Evolutionary conservation across 2,329 filamentous ascomycete genomes (phyloP), one percentile per base, ranked within the genome.

Genomic region (Cladosporium sphaerospermum): DNA sequence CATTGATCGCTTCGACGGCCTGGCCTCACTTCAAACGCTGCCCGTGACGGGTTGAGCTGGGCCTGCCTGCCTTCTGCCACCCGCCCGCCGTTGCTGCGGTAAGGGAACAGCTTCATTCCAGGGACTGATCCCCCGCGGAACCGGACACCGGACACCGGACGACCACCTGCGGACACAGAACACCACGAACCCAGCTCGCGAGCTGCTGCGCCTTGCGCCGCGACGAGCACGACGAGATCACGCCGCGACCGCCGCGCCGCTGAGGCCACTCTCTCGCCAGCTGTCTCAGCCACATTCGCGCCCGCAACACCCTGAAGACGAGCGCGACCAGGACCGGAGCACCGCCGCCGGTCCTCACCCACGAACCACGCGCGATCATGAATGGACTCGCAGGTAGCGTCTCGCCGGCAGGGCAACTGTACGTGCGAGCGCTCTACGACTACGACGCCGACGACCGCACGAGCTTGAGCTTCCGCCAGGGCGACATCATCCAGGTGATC

Each of bases 381-480:
- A 78, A 78, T 67, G 73, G 71, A 61, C 75, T 77, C 64, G 72
- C 68, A 53, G 75, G 75, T 53, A 74, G 70, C 53, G 66, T 72
- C 19, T 76, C 76, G 45, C 75, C 79, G 28, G 73, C 77, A 45
- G 73, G 74, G 52, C 72, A 72, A 67, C 85, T 96, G 77, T 97
- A 93, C 69, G 93, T 99, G 66, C 87, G 90, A 67, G 93, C 93
- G 44, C 81, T 97, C 59, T 99, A 97, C 78, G 89, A 96, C 76
- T 99, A 97, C 76, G 89, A 96, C 67, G 89, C 93, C 66, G 92
- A 99, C 74, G 93, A 99, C 73, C 85, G 89, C 64, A 97, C 92
- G 45, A 96, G 91, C 74, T 75, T 99, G 68, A 97, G 91, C 73
- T 99, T 99, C 72, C 89, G 89, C 64, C 88, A 95, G 70, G 93